Percentiles rank a stretch among this genome's conserved stretches.
phyloP scores from a whole-genome alignment of 2,329 filamentous ascomycete species.

The Trichoderma breve region DNA sequence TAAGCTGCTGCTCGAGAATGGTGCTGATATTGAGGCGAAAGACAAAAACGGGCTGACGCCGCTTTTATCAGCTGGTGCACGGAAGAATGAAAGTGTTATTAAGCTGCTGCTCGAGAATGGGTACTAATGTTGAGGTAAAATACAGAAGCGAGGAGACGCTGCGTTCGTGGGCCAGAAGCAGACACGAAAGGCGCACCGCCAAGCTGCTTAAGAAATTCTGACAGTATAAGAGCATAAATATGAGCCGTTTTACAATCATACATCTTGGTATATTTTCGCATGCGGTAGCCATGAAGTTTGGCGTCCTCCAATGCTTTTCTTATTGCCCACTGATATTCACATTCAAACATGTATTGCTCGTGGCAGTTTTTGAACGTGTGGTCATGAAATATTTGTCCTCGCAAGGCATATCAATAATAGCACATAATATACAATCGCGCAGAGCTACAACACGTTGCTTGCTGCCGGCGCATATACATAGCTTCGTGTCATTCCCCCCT shows the following conservation, averaged over 20 bases:
- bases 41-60: not conserved
- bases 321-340: not conserved
- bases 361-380: not conserved
- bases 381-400: not conserved
- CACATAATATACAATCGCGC: constrained; percentile 36
- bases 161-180: not conserved
- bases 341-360: not conserved
- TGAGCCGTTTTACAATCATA: not conserved
- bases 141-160: not conserved
- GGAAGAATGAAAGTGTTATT: not conserved
- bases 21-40: not conserved
- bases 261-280: not conserved
- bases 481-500: constrained; percentile 1
- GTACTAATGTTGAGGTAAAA: not conserved
- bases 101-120: not conserved
- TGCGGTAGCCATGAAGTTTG: not conserved
- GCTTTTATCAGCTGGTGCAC: not conserved
- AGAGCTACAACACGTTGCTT: constrained; percentile 31
- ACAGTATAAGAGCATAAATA: not conserved
- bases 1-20: not conserved
- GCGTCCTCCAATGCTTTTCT: not conserved
- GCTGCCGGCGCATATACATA: constrained; percentile 26
- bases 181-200: too few species aligned
- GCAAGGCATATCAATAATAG: constrained; percentile 29
- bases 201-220: not conserved